phyloP scores from a whole-genome alignment of 768 basidiomycete species.

The Termitomyces sp. region DNA sequence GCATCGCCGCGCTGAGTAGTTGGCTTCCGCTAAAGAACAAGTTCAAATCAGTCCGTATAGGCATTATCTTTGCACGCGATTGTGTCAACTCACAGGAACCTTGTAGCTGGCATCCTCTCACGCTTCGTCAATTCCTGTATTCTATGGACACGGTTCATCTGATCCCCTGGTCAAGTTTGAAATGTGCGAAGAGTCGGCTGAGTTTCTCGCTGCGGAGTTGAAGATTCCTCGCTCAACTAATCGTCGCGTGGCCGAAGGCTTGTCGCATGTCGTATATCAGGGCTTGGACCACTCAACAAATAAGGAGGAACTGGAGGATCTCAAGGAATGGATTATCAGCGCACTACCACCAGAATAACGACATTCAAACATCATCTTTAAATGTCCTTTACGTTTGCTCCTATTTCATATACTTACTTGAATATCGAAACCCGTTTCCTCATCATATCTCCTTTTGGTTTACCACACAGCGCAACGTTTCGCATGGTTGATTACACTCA shows the following conservation, averaged over 20 bases:
- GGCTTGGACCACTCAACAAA: conserved; percentile 65
- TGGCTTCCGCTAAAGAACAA: conserved; percentile 70
- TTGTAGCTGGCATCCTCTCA: conserved; percentile 55
- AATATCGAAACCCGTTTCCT: neutral
- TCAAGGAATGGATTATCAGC: conserved; percentile 65
- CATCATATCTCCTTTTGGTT: neutral
- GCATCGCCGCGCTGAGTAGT: conserved; percentile 68
- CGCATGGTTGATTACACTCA: neutral
- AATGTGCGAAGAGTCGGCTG: conserved; percentile 48
- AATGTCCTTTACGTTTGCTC: neutral
- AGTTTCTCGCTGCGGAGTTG: conserved; percentile 49
- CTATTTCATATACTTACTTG: neutral
- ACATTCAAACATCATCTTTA: neutral
- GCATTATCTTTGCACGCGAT: neutral
- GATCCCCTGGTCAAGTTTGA: conserved; percentile 69
- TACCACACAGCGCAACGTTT: neutral
- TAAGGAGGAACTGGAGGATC: conserved; percentile 60
- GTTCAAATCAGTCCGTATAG: conserved; percentile 52
- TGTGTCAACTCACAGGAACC: conserved; percentile 3
- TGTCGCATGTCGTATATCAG: conserved; percentile 63
- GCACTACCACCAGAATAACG: conserved; percentile 33
- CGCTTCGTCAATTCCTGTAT: conserved; percentile 63
- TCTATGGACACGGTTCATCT: conserved; percentile 79
- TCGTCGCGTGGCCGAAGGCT: conserved; percentile 41
- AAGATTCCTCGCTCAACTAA: conserved; percentile 41